Evolutionary conservation across 331 rosid genomes (phyloP).

Genomic region (Telfairia occidentalis): DNA sequence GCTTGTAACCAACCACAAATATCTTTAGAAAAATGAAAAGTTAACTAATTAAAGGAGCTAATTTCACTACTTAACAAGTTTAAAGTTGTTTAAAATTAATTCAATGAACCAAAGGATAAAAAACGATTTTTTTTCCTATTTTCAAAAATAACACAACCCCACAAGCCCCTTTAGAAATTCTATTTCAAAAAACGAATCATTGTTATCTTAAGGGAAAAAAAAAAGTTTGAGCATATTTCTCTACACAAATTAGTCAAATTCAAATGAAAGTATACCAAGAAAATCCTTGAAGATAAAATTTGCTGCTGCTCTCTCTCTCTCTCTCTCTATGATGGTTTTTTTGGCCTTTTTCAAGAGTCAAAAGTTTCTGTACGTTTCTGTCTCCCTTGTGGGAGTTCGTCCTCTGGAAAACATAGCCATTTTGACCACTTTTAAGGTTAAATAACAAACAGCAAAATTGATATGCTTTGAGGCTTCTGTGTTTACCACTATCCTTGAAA

Average conservation of each 20-base stretch:
- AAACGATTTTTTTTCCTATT: background rate
- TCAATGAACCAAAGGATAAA: background rate
- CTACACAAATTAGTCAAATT: background rate
- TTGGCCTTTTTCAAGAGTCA: background rate
- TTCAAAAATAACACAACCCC: background rate
- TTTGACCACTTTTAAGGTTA: constrained; percentile 2
- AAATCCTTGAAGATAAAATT: background rate
- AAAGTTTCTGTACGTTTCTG: constrained; percentile 6
- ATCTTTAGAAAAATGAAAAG: no score
- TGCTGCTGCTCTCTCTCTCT: background rate
- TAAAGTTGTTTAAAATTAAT: no score
- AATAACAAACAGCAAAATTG: background rate
- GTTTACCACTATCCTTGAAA: background rate
- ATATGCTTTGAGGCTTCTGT: background rate
- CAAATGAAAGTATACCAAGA: background rate
- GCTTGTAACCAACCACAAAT: no score
- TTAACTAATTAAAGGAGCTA: no score
- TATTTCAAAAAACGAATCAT: background rate
- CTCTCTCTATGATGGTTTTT: background rate
- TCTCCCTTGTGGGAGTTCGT: background rate
- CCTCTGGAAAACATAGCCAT: background rate
- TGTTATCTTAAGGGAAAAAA: background rate
- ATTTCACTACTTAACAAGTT: no score
- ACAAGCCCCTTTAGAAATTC: background rate
- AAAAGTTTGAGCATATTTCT: background rate